A percentile compares a stretch with the other conserved stretches of the same genome.
These are phyloP conservation scores for Cyberlindnera amylophila DNA, from an alignment of 805 yeast species.

Conservation along the genomic window DNA sequence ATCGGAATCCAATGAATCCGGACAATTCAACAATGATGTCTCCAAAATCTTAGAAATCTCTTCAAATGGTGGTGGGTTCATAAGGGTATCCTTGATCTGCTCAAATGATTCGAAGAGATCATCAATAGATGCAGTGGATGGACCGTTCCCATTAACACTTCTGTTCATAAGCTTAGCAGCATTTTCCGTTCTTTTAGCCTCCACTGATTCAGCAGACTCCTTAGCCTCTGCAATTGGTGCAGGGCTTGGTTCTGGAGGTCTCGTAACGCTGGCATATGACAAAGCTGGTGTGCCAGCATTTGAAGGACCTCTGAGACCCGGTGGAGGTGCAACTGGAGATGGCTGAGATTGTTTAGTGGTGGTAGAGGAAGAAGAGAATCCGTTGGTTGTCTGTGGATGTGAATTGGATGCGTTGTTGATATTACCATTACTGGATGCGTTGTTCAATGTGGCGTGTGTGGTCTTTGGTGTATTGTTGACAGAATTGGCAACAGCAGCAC, in stretches of 20 bases:
- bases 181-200: background rate
- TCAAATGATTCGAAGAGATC: conserved; percentile 28
- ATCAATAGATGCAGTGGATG: conserved; percentile 2
- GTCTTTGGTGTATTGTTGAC: conserved; percentile 20
- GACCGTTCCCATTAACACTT: background rate
- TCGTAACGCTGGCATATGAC: background rate
- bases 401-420: too few species aligned
- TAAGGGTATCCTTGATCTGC: conserved; percentile 37
- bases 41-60: conserved; percentile 60
- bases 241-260: background rate
- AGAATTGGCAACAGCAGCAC: conserved; percentile 19
- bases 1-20: conserved; percentile 90
- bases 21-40: conserved; percentile 80
- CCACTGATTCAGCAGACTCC: background rate
- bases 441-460: conserved; percentile 3
- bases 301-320: background rate
- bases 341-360: background rate
- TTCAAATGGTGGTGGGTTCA: conserved; percentile 50
- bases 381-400: background rate
- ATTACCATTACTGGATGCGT: too few species aligned
- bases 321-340: background rate
- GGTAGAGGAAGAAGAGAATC: background rate
- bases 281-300: background rate
- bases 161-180: background rate
- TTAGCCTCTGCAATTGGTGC: background rate